Evolutionary conservation across 2,329 filamentous ascomycete genomes (phyloP).

Genomic region (Cytospora leucostoma): DNA sequence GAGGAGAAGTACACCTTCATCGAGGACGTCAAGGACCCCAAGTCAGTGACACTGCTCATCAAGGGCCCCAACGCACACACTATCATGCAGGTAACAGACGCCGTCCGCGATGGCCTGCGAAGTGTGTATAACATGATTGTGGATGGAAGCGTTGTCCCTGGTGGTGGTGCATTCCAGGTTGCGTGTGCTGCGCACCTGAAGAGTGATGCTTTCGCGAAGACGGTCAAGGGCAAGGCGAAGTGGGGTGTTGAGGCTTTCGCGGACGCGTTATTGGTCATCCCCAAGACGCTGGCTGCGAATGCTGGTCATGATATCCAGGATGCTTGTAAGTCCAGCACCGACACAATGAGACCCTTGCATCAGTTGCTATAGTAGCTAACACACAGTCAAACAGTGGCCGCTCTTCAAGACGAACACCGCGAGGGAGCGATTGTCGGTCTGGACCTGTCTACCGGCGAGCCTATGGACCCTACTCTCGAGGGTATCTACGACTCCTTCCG

Average conservation of each 20-base stretch:
- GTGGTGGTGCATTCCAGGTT: constrained; percentile 93
- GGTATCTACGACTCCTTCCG: constrained; percentile 97
- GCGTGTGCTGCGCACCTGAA: constrained; percentile 86
- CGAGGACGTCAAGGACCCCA: constrained; percentile 97
- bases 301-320: constrained; percentile 97
- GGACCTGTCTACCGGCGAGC: constrained; percentile 81
- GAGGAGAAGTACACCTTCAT: constrained; percentile 99
- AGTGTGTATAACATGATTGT: constrained; percentile 99
- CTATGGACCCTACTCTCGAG: constrained; percentile 92
- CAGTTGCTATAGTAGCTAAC: constrained; percentile 20
- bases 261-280: constrained; percentile 91
- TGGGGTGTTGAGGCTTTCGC: constrained; percentile 94
- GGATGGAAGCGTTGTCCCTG: constrained; percentile 93
- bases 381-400: constrained; percentile 64
- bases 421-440: constrained; percentile 87
- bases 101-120: constrained; percentile 89
- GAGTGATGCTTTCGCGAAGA: constrained; percentile 82
- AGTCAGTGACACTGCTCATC: constrained; percentile 96
- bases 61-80: constrained; percentile 98
- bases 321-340: constrained; percentile 64
- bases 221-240: constrained; percentile 96
- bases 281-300: constrained; percentile 95
- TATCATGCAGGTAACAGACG: constrained; percentile 94
- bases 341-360: neutral
- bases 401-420: constrained; percentile 79